Evolutionary conservation across 2,329 filamentous ascomycete genomes (phyloP).

Genomic region (Tolypocladium amazonense): DNA sequence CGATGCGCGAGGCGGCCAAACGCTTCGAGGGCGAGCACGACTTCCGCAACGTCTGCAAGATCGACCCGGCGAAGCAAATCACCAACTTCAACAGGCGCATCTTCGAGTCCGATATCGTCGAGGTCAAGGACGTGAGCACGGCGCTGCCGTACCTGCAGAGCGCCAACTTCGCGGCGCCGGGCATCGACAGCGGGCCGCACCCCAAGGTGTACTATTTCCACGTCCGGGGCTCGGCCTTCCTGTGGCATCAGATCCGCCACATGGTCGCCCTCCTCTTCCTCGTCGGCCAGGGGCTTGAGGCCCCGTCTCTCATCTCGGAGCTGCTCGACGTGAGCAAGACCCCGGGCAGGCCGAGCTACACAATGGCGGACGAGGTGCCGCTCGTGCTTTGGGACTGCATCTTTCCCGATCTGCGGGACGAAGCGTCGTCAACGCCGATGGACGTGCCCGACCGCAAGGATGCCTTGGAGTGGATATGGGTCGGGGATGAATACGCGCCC

Average conservation of each 20-base stretch:
- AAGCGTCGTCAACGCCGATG: background rate
- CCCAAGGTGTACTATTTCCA: constrained; percentile 79
- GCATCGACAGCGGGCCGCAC: constrained; percentile 9
- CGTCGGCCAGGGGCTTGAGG: constrained; percentile 79
- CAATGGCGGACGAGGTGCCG: constrained; percentile 82
- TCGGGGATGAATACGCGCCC: constrained; percentile 52
- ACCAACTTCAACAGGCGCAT: constrained; percentile 72
- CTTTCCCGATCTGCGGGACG: constrained; percentile 47
- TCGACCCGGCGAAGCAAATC: constrained; percentile 84
- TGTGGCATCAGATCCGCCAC: constrained; percentile 97
- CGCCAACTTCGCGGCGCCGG: constrained; percentile 22
- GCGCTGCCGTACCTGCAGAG: constrained; percentile 45
- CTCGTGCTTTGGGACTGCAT: constrained; percentile 94
- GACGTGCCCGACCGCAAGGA: constrained; percentile 31
- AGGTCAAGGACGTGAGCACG: constrained; percentile 45
- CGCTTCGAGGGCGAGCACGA: constrained; percentile 77
- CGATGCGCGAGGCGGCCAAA: constrained; percentile 75
- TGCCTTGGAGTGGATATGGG: constrained; percentile 66
- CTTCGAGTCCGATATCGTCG: constrained; percentile 68
- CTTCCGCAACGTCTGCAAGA: constrained; percentile 94
- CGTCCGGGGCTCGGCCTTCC: constrained; percentile 80
- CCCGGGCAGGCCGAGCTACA: constrained; percentile 73
- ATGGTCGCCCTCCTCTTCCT: constrained; percentile 91
- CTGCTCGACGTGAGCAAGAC: constrained; percentile 63
- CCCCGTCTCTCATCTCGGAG: constrained; percentile 58